phyloP scores from a whole-genome alignment of 768 basidiomycete species.

The Lanmaoa pseudosensibilis region DNA sequence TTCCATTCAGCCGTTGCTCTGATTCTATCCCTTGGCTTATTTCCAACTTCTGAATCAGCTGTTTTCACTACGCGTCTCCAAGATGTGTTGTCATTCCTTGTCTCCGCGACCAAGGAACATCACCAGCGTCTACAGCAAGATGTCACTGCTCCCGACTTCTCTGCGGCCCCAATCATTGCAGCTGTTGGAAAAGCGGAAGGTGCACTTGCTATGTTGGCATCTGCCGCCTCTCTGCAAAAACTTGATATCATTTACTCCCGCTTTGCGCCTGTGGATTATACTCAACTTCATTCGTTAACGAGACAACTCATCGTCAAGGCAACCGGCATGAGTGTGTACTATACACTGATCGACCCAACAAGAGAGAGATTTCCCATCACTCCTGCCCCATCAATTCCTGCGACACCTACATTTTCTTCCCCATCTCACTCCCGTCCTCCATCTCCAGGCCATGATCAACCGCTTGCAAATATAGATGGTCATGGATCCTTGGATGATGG shows the following conservation, averaged over 20 bases:
- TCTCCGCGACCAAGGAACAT: constrained; percentile 47
- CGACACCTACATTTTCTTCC: constrained; percentile 37
- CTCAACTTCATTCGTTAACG: constrained; percentile 46
- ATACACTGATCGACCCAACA: constrained; percentile 60
- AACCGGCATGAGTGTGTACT: constrained; percentile 65
- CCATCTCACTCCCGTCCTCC: constrained; percentile 35
- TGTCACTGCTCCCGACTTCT: constrained; percentile 37
- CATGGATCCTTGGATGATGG: not conserved
- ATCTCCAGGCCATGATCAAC: constrained; percentile 25
- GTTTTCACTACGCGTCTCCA: constrained; percentile 53
- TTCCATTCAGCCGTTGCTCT: constrained; percentile 62
- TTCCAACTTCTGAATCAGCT: constrained; percentile 63
- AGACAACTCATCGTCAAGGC: constrained; percentile 54
- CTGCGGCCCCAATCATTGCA: constrained; percentile 34
- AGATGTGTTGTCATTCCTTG: constrained; percentile 49
- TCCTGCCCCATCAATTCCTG: constrained; percentile 38
- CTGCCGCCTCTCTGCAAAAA: constrained; percentile 50
- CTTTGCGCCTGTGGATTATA: constrained; percentile 58
- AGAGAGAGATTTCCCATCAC: constrained; percentile 57
- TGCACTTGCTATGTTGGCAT: constrained; percentile 51
- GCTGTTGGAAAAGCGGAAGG: constrained; percentile 43
- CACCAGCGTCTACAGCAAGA: constrained; percentile 43
- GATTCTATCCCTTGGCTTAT: constrained; percentile 50
- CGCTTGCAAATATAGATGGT: not conserved
- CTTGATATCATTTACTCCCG: constrained; percentile 61